A percentile compares a stretch with the other conserved stretches of the same genome.
Evolutionary conservation across 768 basidiomycete genomes (phyloP).

Genomic region (Tephrocybe rancida): DNA sequence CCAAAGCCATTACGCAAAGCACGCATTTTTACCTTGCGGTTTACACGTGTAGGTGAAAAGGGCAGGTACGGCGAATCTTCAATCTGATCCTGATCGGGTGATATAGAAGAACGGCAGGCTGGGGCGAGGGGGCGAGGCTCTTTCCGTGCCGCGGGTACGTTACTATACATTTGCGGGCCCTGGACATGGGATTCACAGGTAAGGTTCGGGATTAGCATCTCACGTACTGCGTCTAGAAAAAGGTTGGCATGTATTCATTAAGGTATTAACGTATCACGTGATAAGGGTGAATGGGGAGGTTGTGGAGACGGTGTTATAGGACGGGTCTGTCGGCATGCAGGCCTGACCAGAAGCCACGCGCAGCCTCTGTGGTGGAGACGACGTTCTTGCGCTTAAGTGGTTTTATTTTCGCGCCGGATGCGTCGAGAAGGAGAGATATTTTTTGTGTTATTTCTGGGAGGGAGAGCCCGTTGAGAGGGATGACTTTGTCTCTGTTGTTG

Average conservation of each 20-base stretch:
- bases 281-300: constrained; percentile 12
- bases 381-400: constrained; percentile 76
- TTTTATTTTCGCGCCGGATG: constrained; percentile 86
- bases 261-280: constrained; percentile 28
- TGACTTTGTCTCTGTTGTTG: constrained; percentile 87
- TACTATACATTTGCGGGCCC: constrained; percentile 20
- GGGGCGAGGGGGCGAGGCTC: constrained; percentile 17
- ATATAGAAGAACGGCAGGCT: constrained; percentile 30
- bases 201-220: no score
- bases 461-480: constrained; percentile 76
- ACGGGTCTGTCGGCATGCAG: constrained; percentile 74
- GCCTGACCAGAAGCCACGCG: constrained; percentile 90
- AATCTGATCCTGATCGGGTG: constrained; percentile 32
- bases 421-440: constrained; percentile 80
- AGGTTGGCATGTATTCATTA: constrained; percentile 5
- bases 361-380: constrained; percentile 76
- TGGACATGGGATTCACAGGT: neutral
- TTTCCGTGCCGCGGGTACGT: constrained; percentile 11
- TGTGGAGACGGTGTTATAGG: constrained; percentile 33
- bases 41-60: constrained; percentile 44
- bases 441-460: constrained; percentile 76
- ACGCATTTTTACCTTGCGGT: constrained; percentile 38
- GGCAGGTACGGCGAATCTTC: no score
- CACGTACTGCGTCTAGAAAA: no score
- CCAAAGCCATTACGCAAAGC: constrained; percentile 18